phyloP scores from a whole-genome alignment of 768 basidiomycete genomes.

The Pleurotus eryngii region DNA sequence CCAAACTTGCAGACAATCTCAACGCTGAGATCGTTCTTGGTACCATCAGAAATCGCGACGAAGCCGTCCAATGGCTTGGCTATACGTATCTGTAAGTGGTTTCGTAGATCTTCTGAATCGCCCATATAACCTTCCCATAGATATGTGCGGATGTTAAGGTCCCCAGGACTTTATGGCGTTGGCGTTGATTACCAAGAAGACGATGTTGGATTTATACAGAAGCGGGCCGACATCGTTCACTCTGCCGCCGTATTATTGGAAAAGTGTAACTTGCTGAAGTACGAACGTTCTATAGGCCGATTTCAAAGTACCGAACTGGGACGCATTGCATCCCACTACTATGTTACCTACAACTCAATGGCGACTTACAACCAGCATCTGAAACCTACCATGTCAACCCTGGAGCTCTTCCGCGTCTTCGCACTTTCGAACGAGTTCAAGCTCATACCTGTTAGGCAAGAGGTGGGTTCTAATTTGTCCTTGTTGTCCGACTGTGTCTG shows the following conservation, averaged over 20 bases:
- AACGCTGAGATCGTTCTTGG: constrained; percentile 98
- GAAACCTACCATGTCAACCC: constrained; percentile 76
- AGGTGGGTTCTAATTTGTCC: constrained; percentile 27
- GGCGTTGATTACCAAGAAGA: constrained; percentile 89
- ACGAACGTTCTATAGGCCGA: constrained; percentile 81
- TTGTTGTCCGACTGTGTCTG: constrained; percentile 5
- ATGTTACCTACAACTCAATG: constrained; percentile 95
- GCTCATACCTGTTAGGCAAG: constrained; percentile 79
- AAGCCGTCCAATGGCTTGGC: constrained; percentile 96
- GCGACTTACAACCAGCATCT: constrained; percentile 94
- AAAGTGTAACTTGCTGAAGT: constrained; percentile 92
- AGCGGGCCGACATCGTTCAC: constrained; percentile 90
- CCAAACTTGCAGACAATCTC: constrained; percentile 89
- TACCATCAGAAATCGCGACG: constrained; percentile 90
- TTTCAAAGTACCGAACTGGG: constrained; percentile 95
- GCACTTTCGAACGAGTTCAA: constrained; percentile 96
- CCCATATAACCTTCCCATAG: constrained; percentile 33
- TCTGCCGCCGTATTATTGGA: constrained; percentile 91
- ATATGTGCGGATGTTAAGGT: constrained; percentile 92
- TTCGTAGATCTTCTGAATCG: constrained; percentile 9
- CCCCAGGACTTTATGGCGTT: constrained; percentile 84
- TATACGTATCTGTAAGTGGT: constrained; percentile 86
- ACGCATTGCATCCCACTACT: constrained; percentile 92
- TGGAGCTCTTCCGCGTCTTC: constrained; percentile 95
- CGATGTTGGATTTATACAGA: constrained; percentile 80